These are phyloP conservation scores for Colletotrichum magnum DNA, from an alignment of 2,329 filamentous ascomycete genomes.

Conservation along the genomic window DNA sequence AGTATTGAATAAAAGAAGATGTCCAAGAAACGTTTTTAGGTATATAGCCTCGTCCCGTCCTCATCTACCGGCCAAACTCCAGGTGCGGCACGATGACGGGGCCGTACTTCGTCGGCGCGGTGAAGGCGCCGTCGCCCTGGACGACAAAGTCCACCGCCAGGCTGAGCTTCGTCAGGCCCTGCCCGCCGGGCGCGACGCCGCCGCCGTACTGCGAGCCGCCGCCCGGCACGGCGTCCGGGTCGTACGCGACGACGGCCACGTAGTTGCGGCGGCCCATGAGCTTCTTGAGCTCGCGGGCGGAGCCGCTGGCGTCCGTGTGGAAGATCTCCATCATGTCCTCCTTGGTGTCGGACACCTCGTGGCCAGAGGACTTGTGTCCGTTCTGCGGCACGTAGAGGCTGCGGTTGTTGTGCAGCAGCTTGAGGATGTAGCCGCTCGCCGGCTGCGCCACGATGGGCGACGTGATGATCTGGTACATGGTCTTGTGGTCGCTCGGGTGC, in stretches of 20 bases:
- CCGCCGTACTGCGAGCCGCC: slow-evolving; percentile 46
- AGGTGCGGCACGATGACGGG: slow-evolving; percentile 94
- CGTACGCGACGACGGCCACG: slow-evolving; percentile 92
- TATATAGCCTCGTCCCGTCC: neutral
- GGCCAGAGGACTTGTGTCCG: slow-evolving; percentile 77
- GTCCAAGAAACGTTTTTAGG: slow-evolving; percentile 14
- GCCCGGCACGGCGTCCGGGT: slow-evolving; percentile 78
- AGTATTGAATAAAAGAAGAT: slow-evolving; percentile 15
- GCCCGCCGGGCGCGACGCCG: slow-evolving; percentile 47
- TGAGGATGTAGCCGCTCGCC: slow-evolving; percentile 86
- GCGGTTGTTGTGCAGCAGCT: slow-evolving; percentile 96
- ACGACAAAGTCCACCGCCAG: slow-evolving; percentile 97
- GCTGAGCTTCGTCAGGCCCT: slow-evolving; percentile 77
- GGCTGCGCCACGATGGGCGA: slow-evolving; percentile 93
- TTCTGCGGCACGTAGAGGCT: slow-evolving; percentile 92
- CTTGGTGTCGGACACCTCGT: slow-evolving; percentile 90
- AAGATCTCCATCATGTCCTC: slow-evolving; percentile 99
- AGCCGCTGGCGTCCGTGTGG: slow-evolving; percentile 91
- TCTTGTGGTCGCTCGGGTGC: slow-evolving; percentile 94
- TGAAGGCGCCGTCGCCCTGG: slow-evolving; percentile 88
- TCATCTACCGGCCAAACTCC: slow-evolving; percentile 75
- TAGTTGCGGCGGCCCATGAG: slow-evolving; percentile 96
- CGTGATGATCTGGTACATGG: slow-evolving; percentile 98
- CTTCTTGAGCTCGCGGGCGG: slow-evolving; percentile 85
- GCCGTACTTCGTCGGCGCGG: slow-evolving; percentile 92